A percentile compares a stretch with the other conserved stretches of the same genome.
These are phyloP conservation scores for Chalciporus pseudorubinellus DNA, from an alignment of 768 basidiomycete genomes.

Conservation along the genomic window DNA sequence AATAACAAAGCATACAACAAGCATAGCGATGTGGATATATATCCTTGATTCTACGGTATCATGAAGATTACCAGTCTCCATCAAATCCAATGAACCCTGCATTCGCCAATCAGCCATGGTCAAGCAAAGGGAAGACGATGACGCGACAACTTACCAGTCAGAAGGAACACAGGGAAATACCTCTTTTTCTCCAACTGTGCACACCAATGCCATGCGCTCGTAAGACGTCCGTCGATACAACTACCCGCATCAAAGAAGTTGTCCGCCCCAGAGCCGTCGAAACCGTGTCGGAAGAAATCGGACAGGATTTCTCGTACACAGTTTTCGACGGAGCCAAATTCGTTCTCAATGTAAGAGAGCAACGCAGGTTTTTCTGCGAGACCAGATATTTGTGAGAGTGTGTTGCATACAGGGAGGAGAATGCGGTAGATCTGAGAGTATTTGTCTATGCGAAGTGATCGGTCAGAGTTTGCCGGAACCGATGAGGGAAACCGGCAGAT, in stretches of 20 bases:
- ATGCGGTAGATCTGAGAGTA: constrained; percentile 92
- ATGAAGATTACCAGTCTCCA: constrained; percentile 65
- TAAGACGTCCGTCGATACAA: constrained; percentile 79
- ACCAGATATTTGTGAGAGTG: constrained; percentile 68
- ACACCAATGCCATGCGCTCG: constrained; percentile 94
- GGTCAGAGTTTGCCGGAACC: neutral
- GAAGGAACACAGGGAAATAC: constrained; percentile 75
- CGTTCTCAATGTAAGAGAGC: constrained; percentile 72
- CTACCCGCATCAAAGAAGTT: constrained; percentile 89
- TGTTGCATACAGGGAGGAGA: constrained; percentile 82
- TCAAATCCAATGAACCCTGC: constrained; percentile 83
- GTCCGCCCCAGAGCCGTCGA: constrained; percentile 89
- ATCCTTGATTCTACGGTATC: neutral
- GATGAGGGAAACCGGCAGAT: neutral
- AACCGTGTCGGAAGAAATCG: constrained; percentile 86
- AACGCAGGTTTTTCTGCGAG: constrained; percentile 68
- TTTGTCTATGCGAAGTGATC: constrained; percentile 50
- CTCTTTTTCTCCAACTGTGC: constrained; percentile 81
- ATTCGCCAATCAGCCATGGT: neutral
- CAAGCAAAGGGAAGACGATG: neutral
- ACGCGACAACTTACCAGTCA: constrained; percentile 53
- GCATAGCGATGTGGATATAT: neutral
- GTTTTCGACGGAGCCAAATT: constrained; percentile 76
- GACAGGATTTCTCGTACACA: constrained; percentile 67
- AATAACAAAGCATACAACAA: neutral